Base-by-base conservation (phyloP, 805 yeast species). In the Metschnikowia baotianmanensis region DNA sequence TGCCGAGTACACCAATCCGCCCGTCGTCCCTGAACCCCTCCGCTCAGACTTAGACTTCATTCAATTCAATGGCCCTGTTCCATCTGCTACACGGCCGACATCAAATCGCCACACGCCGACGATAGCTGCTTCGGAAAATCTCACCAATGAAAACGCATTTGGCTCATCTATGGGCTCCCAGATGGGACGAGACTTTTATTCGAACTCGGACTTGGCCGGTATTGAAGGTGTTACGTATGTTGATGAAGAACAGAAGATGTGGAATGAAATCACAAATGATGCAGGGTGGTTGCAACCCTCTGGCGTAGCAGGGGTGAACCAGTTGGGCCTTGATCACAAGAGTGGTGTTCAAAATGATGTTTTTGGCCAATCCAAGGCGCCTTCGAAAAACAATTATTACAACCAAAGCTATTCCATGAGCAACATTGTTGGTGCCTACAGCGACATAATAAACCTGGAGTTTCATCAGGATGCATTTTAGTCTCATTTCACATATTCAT, bases 221-320 rank as follows among this genome's bases (percentile, higher is more conserved):
- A 67, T 69, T 20, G 75, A 69, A 46, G 74, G 73, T 6, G 55
- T 68, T 27, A 65, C 72, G 0, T 63, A 64, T 42, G 46, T 66
- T 21, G 68, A 63, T 28, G 74, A 68, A 34, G 75, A 70, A 43
- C 75, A 69, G 40, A 58, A 82, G 45, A 62, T 85, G 23, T 85
- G 95, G 95, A 81, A 78, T 54, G 90, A 84, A 47, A 81, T 85
- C 40, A 79, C 89, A 0, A 77, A 76, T 52, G 87, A 83, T 52
- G 90, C 90, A 0, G 80, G 77, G 50, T 85, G 95, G 95, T 60
- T 85, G 41, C 67, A 66, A 31, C 50, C 59, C 12, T 20, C 52
- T 16, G 42, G 53, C 22, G 26, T 43, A 11, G 38, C 50, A 21
- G 37, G 33, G 6, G 30, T 30, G 10, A 28, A 30, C 21, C 19